Percentiles rank a stretch among this genome's conserved stretches.
Evolutionary conservation across 2,329 filamentous ascomycete species (phyloP).

Genomic region (Chalaropsis thielavioides): DNA sequence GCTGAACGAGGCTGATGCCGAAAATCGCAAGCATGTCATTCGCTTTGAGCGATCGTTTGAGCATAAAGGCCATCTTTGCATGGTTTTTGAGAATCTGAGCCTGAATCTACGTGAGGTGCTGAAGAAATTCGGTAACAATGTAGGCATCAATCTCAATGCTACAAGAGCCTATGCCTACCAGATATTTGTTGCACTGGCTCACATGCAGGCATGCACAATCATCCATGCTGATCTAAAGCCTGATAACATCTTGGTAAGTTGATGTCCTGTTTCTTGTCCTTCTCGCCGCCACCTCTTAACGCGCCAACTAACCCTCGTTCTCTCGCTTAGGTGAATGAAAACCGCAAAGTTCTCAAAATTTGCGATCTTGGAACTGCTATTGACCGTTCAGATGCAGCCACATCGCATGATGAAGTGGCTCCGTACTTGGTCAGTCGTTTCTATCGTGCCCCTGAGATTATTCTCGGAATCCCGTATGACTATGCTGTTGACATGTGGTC

Average conservation of each 20-base stretch:
- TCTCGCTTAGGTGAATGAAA: constrained; percentile 53
- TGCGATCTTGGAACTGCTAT: constrained; percentile 96
- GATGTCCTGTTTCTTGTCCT: background rate
- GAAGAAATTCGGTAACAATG: constrained; percentile 89
- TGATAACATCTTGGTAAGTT: constrained; percentile 72
- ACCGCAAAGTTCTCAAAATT: constrained; percentile 73
- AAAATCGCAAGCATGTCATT: constrained; percentile 84
- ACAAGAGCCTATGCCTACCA: constrained; percentile 85
- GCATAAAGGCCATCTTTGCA: constrained; percentile 87
- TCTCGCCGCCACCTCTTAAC: background rate
- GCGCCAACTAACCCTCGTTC: constrained; percentile 17
- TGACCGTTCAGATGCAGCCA: constrained; percentile 62
- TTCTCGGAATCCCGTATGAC: constrained; percentile 90
- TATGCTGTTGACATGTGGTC: constrained; percentile 96
- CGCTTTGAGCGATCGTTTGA: constrained; percentile 78
- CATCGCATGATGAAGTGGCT: constrained; percentile 67
- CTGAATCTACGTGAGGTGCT: constrained; percentile 87
- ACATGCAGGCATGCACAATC: constrained; percentile 84
- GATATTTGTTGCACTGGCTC: constrained; percentile 76
- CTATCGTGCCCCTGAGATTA: constrained; percentile 93
- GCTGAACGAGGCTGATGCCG: constrained; percentile 69
- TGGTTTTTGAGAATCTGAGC: constrained; percentile 90
- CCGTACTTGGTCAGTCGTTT: constrained; percentile 94
- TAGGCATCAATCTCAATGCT: constrained; percentile 78
- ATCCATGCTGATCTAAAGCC: constrained; percentile 94